Evolutionary conservation across 2,329 filamentous ascomycete species (phyloP), one percentile per base, ranked within the genome.

Genomic region (Trichoderma simmonsii): DNA sequence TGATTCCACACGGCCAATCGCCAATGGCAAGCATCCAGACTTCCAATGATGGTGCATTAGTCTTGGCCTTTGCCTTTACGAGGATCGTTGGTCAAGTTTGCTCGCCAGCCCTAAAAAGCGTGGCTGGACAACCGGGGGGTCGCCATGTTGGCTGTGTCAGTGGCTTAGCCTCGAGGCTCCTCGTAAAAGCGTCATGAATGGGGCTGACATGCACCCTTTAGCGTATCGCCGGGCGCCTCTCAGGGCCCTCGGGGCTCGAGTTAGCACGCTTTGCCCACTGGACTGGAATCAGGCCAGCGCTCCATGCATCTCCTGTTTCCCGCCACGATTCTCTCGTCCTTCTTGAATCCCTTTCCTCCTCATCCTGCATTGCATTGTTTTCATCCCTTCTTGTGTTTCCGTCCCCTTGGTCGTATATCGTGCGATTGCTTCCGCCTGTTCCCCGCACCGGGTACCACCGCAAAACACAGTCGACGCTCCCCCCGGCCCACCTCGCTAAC

Each of bases 401-500:
- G 54, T 60, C 39, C 30, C 66, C 39, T 51, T n/a, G 57, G 15
- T 15, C n/a, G 14, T 57, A 9, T 14, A 26, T 70, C 32, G 36
- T 60, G 30, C 28, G 57, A 70, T 62, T 62, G 57, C 24, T 54
- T 70, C 57, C 57, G 57, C 34, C 39, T 3, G 39, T 9, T 36
- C 67, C 67, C 57, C 57, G 67, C 67, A 39, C 64, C 36, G n/a
- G n/a, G 64, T 34, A 21, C 32, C 48, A 57, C 64, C n/a, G 63
- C 39, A 56, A 34, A 54, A 34, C 28, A 61, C 6, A 60, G 36
- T 43, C 66, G 28, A 51, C 56, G 24, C 67, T 62, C n/a, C 39
- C 36, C 39, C 57, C 28, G 39, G 39, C 67, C 67, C 67, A 70
- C 67, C 57, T 70, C 67, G 67, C 67, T 70, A 70, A 62, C 67